Percentiles rank a stretch among this genome's conserved stretches.
phyloP scores from a whole-genome alignment of 1,284 basidiomycete species.

The Amylostereum chailletii region DNA sequence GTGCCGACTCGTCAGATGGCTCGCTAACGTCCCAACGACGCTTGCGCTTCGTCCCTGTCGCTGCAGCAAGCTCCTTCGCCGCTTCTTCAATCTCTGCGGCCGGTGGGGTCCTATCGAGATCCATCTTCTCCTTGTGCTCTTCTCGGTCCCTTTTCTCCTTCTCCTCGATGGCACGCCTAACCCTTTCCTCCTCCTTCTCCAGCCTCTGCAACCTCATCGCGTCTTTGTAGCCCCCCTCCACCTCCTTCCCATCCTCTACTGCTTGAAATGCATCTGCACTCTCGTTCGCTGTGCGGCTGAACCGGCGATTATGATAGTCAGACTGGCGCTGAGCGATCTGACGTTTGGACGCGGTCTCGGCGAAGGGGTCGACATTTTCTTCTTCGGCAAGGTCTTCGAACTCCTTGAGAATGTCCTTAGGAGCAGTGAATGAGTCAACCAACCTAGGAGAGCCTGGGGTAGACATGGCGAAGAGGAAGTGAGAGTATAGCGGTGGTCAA shows the following conservation, averaged over 20 bases:
- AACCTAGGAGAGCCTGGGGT: constrained; percentile 17
- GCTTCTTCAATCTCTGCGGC: constrained; percentile 66
- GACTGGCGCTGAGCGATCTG: constrained; percentile 93
- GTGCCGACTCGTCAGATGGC: constrained; percentile 51
- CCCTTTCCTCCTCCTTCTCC: constrained; percentile 89
- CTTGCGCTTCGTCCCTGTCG: constrained; percentile 66
- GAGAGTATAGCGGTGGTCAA: too few relatives aligned
- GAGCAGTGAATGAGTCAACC: constrained; percentile 83
- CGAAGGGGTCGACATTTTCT: constrained; percentile 88
- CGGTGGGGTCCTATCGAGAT: constrained; percentile 83
- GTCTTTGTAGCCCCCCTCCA: constrained; percentile 90
- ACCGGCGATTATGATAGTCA: constrained; percentile 93
- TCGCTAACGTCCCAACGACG: constrained; percentile 82
- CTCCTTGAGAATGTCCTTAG: constrained; percentile 92
- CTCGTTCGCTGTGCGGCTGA: constrained; percentile 72
- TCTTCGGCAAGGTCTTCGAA: constrained; percentile 90
- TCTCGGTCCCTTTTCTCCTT: constrained; percentile 76
- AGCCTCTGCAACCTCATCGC: constrained; percentile 89
- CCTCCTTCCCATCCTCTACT: constrained; percentile 51
- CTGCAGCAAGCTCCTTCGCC: constrained; percentile 54
- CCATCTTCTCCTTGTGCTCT: constrained; percentile 76
- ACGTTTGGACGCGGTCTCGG: constrained; percentile 84
- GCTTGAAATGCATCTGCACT: constrained; percentile 74
- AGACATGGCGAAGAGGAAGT: too few relatives aligned
- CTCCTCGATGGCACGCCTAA: constrained; percentile 81